These are phyloP conservation scores for Hemileia vastatrix DNA, from an alignment of 1,284 basidiomycete genomes.

Conservation along the genomic window DNA sequence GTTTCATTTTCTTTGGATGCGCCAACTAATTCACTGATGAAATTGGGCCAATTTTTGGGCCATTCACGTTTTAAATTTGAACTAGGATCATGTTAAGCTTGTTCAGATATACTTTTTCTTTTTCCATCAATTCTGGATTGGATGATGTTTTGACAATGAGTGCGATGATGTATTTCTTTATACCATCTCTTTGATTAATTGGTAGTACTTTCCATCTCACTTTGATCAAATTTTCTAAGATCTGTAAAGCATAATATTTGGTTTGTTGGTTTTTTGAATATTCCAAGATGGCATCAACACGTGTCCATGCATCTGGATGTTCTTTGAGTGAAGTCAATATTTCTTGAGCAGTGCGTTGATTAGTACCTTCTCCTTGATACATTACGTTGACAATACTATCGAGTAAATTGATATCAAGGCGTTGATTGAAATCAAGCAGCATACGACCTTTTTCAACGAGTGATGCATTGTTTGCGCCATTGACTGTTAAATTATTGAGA, in stretches of 20 bases:
- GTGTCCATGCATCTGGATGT: constrained; percentile 92
- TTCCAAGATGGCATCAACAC: constrained; percentile 88
- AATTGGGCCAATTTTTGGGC: constrained; percentile 97
- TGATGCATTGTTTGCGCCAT: too few species aligned
- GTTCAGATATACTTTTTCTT: constrained; percentile 90
- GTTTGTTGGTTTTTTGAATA: constrained; percentile 73
- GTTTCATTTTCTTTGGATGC: constrained; percentile 93
- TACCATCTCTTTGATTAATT: constrained; percentile 83
- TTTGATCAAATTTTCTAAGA: constrained; percentile 82
- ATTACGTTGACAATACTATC: constrained; percentile 76
- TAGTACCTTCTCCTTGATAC: constrained; percentile 62
- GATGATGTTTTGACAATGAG: constrained; percentile 84
- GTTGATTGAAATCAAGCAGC: constrained; percentile 77
- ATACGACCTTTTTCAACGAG: too few species aligned
- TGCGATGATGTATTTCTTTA: constrained; percentile 92
- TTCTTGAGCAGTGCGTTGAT: constrained; percentile 87
- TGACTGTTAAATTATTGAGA: too few species aligned
- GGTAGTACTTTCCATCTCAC: constrained; percentile 94
- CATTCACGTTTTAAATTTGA: constrained; percentile 99
- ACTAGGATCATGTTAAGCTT: constrained; percentile 94
- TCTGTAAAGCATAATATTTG: constrained; percentile 90
- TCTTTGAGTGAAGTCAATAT: constrained; percentile 92
- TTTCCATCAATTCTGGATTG: constrained; percentile 71
- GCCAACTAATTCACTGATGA: constrained; percentile 93
- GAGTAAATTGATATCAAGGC: constrained; percentile 71